Evolutionary conservation across 257 asterid species (phyloP).

Genomic region (Solanum appendiculatum): DNA sequence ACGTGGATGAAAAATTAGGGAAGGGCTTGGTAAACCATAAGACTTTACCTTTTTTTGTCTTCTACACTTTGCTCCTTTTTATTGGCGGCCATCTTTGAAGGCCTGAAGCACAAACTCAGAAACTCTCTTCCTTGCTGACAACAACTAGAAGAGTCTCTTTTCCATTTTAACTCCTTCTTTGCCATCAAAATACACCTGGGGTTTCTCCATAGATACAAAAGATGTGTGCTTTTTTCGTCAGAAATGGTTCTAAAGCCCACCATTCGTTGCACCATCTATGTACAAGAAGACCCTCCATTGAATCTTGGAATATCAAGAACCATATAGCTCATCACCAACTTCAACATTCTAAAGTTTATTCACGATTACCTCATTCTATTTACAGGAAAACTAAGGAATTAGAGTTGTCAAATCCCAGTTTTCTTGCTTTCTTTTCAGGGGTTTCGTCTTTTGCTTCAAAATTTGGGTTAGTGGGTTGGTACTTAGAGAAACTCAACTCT

Average conservation of each 20-base stretch:
- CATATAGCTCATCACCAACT: slow-evolving; percentile 2
- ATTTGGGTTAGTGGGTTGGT: slow-evolving; percentile 54
- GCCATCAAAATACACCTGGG: neutral
- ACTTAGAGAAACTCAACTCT: slow-evolving; percentile 41
- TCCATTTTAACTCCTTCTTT: neutral
- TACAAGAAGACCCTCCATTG: neutral
- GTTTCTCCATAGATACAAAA: neutral
- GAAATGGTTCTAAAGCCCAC: neutral
- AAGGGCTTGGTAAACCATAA: neutral
- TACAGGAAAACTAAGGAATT: slow-evolving; percentile 15
- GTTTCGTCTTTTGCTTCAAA: slow-evolving; percentile 25
- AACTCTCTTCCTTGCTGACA: neutral
- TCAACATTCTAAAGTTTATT: slow-evolving; percentile 23
- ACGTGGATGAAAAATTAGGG: neutral
- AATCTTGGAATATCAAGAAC: slow-evolving; percentile 5
- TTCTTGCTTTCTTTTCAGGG: slow-evolving; percentile 5
- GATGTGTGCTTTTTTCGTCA: neutral
- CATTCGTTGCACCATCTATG: neutral
- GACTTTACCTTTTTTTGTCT: neutral
- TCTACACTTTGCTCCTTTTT: neutral
- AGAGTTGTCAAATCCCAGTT: slow-evolving; percentile 10
- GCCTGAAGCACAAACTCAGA: neutral
- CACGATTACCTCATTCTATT: slow-evolving; percentile 23
- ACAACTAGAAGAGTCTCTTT: neutral
- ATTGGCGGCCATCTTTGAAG: neutral